Evolutionary conservation across 352 stramenopile species (phyloP), one percentile per base, ranked within the genome.

Genomic region (Pythium apleroticum): DNA sequence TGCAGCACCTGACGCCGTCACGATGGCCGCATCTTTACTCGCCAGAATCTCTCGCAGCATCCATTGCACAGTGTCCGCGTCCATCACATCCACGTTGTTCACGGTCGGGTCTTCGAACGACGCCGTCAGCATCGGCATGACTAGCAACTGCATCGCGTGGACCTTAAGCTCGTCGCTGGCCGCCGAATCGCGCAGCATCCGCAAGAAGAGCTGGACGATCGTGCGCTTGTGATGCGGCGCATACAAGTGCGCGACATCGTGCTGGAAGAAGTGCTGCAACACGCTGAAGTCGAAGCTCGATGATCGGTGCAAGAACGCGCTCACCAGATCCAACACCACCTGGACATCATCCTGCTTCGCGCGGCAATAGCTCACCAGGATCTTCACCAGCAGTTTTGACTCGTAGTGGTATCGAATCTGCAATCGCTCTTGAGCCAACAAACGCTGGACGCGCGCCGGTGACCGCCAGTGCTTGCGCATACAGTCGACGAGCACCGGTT

Each of bases 401-500:
- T 99, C 97, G n/a, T 89, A 77, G 45, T 98, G 93, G 73, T 97
- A 98, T 50, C 96, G 88, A 55, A 95, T 95, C 33, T 84, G 88
- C 27, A 97, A 60, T 28, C 83, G 76, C 48, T 96, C 86, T 24
- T 94, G 82, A 3, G 77, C 73, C 20, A 82, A 53, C 8, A 96
- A 68, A 0, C 89, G 82, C 57, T 95, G 84, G 6, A 91, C 71
- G 11, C 86, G 86, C 30, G 80, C 94, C 63, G 78, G 89, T 24
- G 75, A 98, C 69, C 82, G 90, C 97, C 97, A 99, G 8, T 99
- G 71, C 77, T 98, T 98, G 17, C 96, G 85, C 45, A 99, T 78
- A 19, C 84, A 95, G 52, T 98, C 83, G 14, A 99, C 86, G 48
- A 99, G 81, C 43, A 97, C 89, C 11, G 86, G 81, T 37, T 92